A percentile compares a stretch with the other conserved stretches of the same genome.
Evolutionary conservation across 2,329 filamentous ascomycete species (phyloP).

Genomic region (Fusarium hainanense): DNA sequence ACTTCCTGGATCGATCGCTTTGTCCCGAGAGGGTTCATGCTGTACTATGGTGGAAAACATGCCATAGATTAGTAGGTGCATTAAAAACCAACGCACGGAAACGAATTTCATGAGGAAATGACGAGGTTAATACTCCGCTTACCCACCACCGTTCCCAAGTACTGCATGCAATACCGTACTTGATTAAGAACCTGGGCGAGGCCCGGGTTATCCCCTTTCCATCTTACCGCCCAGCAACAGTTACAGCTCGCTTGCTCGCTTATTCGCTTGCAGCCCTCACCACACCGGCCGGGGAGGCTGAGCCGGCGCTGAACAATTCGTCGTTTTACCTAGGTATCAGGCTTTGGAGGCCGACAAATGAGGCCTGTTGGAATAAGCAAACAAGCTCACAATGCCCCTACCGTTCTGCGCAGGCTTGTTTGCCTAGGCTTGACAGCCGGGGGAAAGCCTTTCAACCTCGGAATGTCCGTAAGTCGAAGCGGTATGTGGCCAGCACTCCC

Average conservation of each 20-base stretch:
- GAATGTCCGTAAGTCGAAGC: constrained; percentile 10
- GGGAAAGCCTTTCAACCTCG: constrained; percentile 7
- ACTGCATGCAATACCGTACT: not conserved
- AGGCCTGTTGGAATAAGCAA: constrained; percentile 30
- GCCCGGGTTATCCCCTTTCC: constrained; percentile 2
- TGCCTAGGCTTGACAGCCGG: constrained; percentile 5
- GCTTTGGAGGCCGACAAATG: constrained; percentile 24
- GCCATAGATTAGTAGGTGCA: not conserved
- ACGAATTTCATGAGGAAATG: constrained; percentile 3
- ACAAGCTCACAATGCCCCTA: not conserved
- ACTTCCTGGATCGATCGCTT: not conserved
- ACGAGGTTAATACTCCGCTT: constrained; percentile 12
- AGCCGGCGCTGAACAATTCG: constrained; percentile 35
- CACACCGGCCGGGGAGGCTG: constrained; percentile 38
- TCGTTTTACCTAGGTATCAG: constrained; percentile 23
- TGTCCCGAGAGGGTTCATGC: constrained; percentile 13
- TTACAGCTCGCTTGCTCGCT: constrained; percentile 24
- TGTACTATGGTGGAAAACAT: not conserved
- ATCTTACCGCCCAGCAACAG: constrained; percentile 34
- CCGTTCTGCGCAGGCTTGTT: constrained; percentile 6
- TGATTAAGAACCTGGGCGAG: not conserved
- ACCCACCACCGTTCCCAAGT: not conserved
- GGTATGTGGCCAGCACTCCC: not conserved
- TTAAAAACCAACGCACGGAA: not conserved
- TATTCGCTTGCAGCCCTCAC: constrained; percentile 35